Conservation (phyloP, 306 rosid species). For the Cucumis sativus region DNA sequence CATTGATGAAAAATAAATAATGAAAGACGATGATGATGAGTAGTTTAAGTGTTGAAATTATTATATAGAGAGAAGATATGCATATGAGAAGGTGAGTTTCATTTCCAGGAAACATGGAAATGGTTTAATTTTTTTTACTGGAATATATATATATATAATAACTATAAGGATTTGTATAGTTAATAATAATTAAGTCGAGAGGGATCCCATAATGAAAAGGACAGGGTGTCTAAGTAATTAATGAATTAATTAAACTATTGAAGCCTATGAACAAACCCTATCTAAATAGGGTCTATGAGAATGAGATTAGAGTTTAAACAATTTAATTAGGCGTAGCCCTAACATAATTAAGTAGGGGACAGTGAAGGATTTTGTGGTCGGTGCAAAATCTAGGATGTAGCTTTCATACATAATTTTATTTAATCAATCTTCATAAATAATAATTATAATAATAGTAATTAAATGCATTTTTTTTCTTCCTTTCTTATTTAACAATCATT, state of each 20-base stretch:
- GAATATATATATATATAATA: neutral
- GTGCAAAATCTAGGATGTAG: conserved; percentile 11
- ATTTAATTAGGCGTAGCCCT: neutral
- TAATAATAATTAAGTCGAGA: too few relatives aligned
- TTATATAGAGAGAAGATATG: too few relatives aligned
- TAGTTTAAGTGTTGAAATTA: neutral
- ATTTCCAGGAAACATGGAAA: conserved; percentile 9
- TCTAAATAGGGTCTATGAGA: neutral
- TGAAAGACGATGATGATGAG: neutral
- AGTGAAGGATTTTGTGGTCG: conserved; percentile 10
- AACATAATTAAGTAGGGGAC: neutral
- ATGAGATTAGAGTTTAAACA: neutral
- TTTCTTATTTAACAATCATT: neutral
- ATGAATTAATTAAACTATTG: neutral
- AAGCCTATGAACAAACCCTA: neutral
- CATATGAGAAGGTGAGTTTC: neutral
- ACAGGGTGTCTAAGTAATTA: neutral
- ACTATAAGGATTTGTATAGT: neutral
- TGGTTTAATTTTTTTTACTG: neutral
- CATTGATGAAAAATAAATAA: neutral
- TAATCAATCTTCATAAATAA: neutral
- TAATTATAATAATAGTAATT: too few relatives aligned
- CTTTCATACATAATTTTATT: neutral
- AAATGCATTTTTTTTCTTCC: neutral
- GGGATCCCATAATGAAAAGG: neutral